A percentile compares a stretch with the other conserved stretches of the same genome.
These are phyloP conservation scores for Pseudogymnoascus sp. DNA, from an alignment of 2,329 filamentous ascomycete genomes.

Conservation along the genomic window DNA sequence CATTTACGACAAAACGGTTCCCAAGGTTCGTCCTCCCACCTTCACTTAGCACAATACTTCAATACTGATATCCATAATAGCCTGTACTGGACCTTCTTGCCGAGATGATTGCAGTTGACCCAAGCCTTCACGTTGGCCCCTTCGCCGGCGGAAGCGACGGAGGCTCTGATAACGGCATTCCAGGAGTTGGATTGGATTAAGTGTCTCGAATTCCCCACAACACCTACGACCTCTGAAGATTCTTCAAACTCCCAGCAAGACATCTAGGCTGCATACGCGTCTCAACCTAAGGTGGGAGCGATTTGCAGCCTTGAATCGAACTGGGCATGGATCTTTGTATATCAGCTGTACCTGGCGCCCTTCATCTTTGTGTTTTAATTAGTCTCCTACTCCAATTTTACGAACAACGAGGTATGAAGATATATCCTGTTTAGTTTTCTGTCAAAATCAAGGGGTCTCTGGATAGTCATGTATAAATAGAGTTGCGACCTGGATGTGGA, in stretches of 20 bases:
- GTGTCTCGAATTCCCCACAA: slow-evolving; percentile 5
- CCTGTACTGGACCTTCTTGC: slow-evolving; percentile 91
- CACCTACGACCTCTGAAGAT: slow-evolving; percentile 6
- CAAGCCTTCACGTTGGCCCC: slow-evolving; percentile 54
- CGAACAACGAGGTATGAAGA: slow-evolving; percentile 6
- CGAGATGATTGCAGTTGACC: slow-evolving; percentile 94
- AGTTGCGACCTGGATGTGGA: slow-evolving; percentile 6
- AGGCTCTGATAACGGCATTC: slow-evolving; percentile 26
- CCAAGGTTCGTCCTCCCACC: slow-evolving; percentile 58
- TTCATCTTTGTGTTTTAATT: slow-evolving; percentile 15
- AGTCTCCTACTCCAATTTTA: slow-evolving; percentile 16
- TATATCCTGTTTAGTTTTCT: slow-evolving; percentile 9
- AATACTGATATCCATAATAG: slow-evolving; percentile 35
- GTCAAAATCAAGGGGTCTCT: slow-evolving; percentile 6
- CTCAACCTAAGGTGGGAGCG: neutral
- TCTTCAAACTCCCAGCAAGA: neutral
- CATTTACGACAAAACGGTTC: slow-evolving; percentile 97
- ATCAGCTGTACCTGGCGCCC: slow-evolving; percentile 20
- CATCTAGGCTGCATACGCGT: neutral
- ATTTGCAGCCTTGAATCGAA: neutral
- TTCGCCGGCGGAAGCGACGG: slow-evolving; percentile 22
- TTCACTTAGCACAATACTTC: neutral
- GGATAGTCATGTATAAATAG: slow-evolving; percentile 8
- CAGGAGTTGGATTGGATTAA: slow-evolving; percentile 27
- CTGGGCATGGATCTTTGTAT: slow-evolving; percentile 21